Base-by-base conservation (phyloP, 306 rosid species). In the Pyrus pyrifolia region DNA sequence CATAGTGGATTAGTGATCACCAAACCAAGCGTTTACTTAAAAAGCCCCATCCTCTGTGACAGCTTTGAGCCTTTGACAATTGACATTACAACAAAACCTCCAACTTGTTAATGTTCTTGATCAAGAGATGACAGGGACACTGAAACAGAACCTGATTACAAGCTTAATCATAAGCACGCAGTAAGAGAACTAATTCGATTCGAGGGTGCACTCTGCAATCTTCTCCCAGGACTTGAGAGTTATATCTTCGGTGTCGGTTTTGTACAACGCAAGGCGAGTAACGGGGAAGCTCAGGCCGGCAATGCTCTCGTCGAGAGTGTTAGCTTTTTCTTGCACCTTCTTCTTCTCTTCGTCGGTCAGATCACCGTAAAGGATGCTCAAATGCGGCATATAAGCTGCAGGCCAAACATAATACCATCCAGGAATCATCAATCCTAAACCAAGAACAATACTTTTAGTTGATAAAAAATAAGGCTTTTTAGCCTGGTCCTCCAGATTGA, bases 201-300 rank as follows among this genome's bases (percentile, higher is more conserved):
- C 66, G 35, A 94, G 91, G 74, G 51, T 73, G 84, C 77, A 88
- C 67, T 87, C 96, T 33, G 89, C 86, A 74, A 94, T 86, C 85
- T 92, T 90, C 85, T 92, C 91, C 98, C 97, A 94, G 8, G 96
- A 92, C 71, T 90, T 49, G 35, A 90, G 91, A 78, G 95, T 85
- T 72, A 69, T 79, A 87, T 92, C 98, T 64, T 70, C 81, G 0
- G 95, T 84, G 81, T 92, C 92, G 0, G 98, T 92, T 87, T 85
- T 92, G 89, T 89, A 94, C 58, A 94, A 75, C 10, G 96, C 98
- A 60, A 94, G 90, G 44, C 84, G 87, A 64, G 73, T 89, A 33
- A 92, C 68, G 23, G 82, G 86, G 74, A 92, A 92, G 82, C 75
- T 92, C 82, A 90, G 80, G 46, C 91, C 79, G 42, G 23, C 67